Base-by-base conservation (phyloP, 2,329 filamentous ascomycete species). In the Elsinoe australis region DNA sequence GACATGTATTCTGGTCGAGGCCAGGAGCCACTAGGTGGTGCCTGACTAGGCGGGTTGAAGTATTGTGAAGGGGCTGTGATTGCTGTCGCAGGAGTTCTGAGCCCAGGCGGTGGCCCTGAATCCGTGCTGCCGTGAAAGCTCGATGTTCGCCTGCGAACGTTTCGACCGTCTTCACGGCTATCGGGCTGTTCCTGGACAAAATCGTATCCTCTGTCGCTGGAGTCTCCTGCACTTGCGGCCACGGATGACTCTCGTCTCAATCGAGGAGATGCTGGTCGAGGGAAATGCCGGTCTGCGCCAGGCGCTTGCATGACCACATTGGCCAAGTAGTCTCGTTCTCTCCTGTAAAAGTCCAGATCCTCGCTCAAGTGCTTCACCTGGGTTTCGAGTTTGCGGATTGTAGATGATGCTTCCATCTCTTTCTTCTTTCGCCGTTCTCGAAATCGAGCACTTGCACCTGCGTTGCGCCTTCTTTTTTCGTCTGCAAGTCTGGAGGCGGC, bases 391-490 rank as follows among this genome's bases (percentile, higher is more conserved):
- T 80, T 78, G 44, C 83, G 73, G 53, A 90, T 80, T 42, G 77
- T 82, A 48, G 75, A 73, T 12, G 78, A 78, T 50, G 82, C 83
- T 62, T 87, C 83, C 56, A 78, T 78, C 62, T 90, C 85, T 62
- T 84, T 82, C 59, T 88, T 85, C 67, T 94, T 94, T 60, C 87
- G 81, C 51, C 88, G 77, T 59, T 82, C 79, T 49, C 87, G 78
- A 55, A 94, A 92, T 51, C 87, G 76, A 39, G 86, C 86, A 49
- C 87, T 94, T 4, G 87, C 87, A 39, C 85, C 85, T 32, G 87
- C 87, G 59, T 94, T 94, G 45, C 87, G 78, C 63, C 84, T 82
- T 49, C 87, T 75, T 67, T 92, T 94, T 64, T 94, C 86, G 59
- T 92, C 85, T 31, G 86, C 85, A 57, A 86, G 80, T 55, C 82